Evolutionary conservation across 2,329 filamentous ascomycete species (phyloP).

Genomic region (Alternaria ethzedia): DNA sequence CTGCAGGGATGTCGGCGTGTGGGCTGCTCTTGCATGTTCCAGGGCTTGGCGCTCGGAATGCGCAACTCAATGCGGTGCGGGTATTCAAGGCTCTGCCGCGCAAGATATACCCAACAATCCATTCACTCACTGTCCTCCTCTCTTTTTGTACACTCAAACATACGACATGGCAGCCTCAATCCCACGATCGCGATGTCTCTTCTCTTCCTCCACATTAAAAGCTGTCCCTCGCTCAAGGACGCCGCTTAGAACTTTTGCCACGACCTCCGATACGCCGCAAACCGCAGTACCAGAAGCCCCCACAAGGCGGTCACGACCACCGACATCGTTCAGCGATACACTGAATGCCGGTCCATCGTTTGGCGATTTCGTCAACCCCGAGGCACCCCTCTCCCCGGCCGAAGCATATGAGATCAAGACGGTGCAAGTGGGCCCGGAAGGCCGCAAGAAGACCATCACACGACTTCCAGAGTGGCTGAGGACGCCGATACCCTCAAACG

Average conservation of each 20-base stretch:
- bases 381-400: conserved; percentile 51
- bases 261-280: conserved; percentile 36
- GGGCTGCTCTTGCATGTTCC: conserved; percentile 29
- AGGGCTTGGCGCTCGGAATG: conserved; percentile 12
- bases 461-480: conserved; percentile 94
- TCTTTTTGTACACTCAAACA: neutral
- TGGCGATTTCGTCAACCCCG: conserved; percentile 64
- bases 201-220: conserved; percentile 28
- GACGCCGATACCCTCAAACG: conserved; percentile 86
- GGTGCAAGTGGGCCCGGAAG: conserved; percentile 65
- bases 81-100: conserved; percentile 18
- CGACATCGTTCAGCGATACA: conserved; percentile 66
- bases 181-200: conserved; percentile 41
- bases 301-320: conserved; percentile 46
- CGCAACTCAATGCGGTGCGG: conserved; percentile 13
- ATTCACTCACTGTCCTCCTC: neutral
- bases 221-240: conserved; percentile 22
- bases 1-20: conserved; percentile 40
- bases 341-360: conserved; percentile 71
- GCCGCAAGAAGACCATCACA: conserved; percentile 69
- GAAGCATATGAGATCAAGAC: conserved; percentile 68
- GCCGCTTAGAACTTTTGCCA: conserved; percentile 42
- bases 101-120: conserved; percentile 6
- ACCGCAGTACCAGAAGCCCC: conserved; percentile 26
- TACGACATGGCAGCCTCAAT: conserved; percentile 41